phyloP scores from a whole-genome alignment of 768 basidiomycete species.

The Coprinopsis strossmayeri region DNA sequence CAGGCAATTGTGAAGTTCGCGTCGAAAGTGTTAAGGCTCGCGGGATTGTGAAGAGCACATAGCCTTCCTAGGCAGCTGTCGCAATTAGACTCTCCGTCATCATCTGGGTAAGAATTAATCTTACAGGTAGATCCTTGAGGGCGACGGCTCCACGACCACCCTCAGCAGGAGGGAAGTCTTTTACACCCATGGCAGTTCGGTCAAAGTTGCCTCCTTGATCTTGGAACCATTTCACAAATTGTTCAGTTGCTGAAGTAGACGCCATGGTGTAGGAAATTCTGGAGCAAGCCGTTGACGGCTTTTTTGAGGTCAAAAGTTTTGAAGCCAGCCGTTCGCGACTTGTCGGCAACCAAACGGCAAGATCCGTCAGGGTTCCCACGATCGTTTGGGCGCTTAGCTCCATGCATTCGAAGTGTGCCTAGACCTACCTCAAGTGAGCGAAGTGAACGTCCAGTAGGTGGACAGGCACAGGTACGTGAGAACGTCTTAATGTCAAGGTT shows the following conservation, averaged over 20 bases:
- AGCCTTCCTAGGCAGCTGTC: constrained; percentile 47
- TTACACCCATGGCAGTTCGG: constrained; percentile 35
- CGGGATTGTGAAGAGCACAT: constrained; percentile 79
- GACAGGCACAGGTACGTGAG: too few relatives aligned
- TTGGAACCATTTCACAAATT: constrained; percentile 59
- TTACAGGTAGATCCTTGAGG: constrained; percentile 63
- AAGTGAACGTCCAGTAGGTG: too few relatives aligned
- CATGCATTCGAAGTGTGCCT: too few relatives aligned
- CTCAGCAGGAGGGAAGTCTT: constrained; percentile 38
- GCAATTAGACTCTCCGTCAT: neutral
- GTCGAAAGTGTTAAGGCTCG: constrained; percentile 71
- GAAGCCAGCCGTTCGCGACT: too few relatives aligned
- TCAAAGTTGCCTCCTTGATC: constrained; percentile 47
- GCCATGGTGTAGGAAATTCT: too few relatives aligned
- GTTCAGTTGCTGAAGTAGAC: neutral
- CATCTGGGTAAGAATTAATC: constrained; percentile 5
- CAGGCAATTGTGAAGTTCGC: constrained; percentile 62
- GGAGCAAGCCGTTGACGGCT: too few relatives aligned
- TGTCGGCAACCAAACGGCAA: too few relatives aligned
- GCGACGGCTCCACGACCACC: constrained; percentile 76
- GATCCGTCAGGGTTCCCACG: too few relatives aligned
- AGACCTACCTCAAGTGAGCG: too few relatives aligned
- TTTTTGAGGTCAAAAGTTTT: too few relatives aligned
- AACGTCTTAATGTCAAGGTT: too few relatives aligned
- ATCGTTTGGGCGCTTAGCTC: too few relatives aligned